Conservation (phyloP, 148 eudicot genomes). For the Nepenthes mirabilis region DNA sequence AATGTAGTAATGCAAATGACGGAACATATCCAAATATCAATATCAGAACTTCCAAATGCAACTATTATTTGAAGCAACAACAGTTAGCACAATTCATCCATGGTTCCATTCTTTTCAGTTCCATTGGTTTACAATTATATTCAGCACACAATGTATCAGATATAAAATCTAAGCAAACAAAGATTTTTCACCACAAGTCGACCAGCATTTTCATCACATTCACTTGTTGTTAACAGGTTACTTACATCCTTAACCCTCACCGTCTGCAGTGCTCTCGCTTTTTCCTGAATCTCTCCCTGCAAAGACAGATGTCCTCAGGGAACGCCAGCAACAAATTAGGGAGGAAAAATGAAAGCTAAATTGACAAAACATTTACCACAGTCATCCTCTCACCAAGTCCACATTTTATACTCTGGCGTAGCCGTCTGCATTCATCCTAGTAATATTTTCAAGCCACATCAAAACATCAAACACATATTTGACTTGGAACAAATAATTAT, state of each 20-base stretch:
- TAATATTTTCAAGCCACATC: constrained; percentile 15
- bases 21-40: too few relatives aligned
- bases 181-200: too few relatives aligned
- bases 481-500: not conserved
- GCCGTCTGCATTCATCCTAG: constrained; percentile 83
- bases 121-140: too few relatives aligned
- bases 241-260: constrained; percentile 68
- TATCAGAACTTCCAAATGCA: too few relatives aligned
- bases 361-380: constrained; percentile 46
- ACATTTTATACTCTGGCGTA: constrained; percentile 78
- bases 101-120: too few relatives aligned
- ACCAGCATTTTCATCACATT: too few relatives aligned
- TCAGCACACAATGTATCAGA: too few relatives aligned
- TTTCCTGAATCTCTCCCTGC: constrained; percentile 81
- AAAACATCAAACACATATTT: constrained; percentile 8
- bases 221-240: constrained; percentile 1
- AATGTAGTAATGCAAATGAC: not conserved
- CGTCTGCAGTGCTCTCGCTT: constrained; percentile 65
- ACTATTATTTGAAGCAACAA: too few relatives aligned
- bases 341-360: not conserved
- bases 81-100: too few relatives aligned
- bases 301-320: not conserved
- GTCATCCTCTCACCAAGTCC: constrained; percentile 80
- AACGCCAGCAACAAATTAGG: not conserved
- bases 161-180: too few relatives aligned